A percentile compares a stretch with the other conserved stretches of the same genome.
These are phyloP conservation scores for Vicia villosa DNA, from an alignment of 306 rosid genomes.

Conservation along the genomic window DNA sequence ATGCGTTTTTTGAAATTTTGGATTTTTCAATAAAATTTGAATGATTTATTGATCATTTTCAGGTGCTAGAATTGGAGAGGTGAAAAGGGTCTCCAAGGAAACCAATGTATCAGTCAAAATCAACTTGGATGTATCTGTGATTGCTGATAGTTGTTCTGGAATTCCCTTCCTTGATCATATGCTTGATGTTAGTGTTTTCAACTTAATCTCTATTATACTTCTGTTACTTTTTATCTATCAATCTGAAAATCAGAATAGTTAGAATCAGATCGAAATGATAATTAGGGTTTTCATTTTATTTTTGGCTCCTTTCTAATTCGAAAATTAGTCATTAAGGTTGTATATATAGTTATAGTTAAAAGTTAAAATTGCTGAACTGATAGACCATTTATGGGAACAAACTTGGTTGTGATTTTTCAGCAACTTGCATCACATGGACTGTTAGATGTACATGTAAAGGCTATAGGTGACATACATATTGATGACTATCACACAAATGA, in stretches of 20 bases:
- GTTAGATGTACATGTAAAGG: constrained; percentile 79
- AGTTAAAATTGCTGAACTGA: not conserved
- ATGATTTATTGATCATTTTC: constrained; percentile 20
- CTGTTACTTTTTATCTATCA: not conserved
- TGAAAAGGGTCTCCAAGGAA: constrained; percentile 82
- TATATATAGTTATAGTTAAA: too few relatives aligned
- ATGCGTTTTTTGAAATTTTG: not conserved
- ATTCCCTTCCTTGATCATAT: constrained; percentile 97
- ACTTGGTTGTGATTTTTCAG: constrained; percentile 45
- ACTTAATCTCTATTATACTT: constrained; percentile 4
- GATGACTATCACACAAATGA: constrained; percentile 96
- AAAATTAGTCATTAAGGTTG: too few relatives aligned
- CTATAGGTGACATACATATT: constrained; percentile 80
- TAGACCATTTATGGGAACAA: constrained; percentile 10
- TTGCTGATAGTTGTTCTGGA: constrained; percentile 76
- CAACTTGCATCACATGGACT: constrained; percentile 95
- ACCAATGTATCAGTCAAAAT: constrained; percentile 83
- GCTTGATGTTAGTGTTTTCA: constrained; percentile 76
- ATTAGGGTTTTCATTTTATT: not conserved
- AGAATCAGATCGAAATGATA: constrained; percentile 17
- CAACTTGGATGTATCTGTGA: constrained; percentile 81
- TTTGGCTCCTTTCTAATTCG: constrained; percentile 1
- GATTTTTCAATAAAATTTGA: constrained; percentile 5
- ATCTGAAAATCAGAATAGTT: not conserved
- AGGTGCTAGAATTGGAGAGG: constrained; percentile 86